These are phyloP conservation scores for Antrodiella citrinella DNA, from an alignment of 768 basidiomycete genomes.

Conservation along the genomic window DNA sequence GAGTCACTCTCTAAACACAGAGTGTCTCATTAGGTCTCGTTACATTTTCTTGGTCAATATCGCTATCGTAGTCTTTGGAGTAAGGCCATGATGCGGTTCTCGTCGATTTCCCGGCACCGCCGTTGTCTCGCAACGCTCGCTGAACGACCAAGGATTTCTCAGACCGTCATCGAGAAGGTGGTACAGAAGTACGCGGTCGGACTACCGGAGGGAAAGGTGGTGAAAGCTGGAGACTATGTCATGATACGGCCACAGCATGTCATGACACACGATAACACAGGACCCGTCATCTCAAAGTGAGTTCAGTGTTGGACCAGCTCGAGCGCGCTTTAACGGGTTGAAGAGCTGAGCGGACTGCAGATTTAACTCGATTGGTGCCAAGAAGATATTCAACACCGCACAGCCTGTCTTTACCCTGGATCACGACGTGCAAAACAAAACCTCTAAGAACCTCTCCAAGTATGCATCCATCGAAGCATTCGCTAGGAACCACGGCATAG, in stretches of 20 bases:
- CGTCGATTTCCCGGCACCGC: too few relatives aligned
- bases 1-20: too few relatives aligned
- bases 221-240: slow-evolving; percentile 96
- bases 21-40: too few relatives aligned
- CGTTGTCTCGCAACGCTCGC: slow-evolving; percentile 25
- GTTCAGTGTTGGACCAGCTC: slow-evolving; percentile 21
- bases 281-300: slow-evolving; percentile 95
- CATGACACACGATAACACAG: slow-evolving; percentile 98
- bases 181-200: slow-evolving; percentile 97
- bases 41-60: too few relatives aligned
- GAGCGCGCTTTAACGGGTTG: background rate
- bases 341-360: slow-evolving; percentile 29
- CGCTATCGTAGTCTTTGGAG: background rate
- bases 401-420: slow-evolving; percentile 96
- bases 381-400: slow-evolving; percentile 63
- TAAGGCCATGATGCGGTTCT: too few relatives aligned
- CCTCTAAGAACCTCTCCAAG: slow-evolving; percentile 82
- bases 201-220: slow-evolving; percentile 65
- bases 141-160: slow-evolving; percentile 38
- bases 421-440: slow-evolving; percentile 96
- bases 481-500: slow-evolving; percentile 74
- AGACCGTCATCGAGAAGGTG: slow-evolving; percentile 95
- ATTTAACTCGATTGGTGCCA: slow-evolving; percentile 93
- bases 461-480: slow-evolving; percentile 90
- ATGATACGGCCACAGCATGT: slow-evolving; percentile 99